These are phyloP conservation scores for Xylaria sp. DNA, from an alignment of 2,329 filamentous ascomycete species.

Conservation along the genomic window DNA sequence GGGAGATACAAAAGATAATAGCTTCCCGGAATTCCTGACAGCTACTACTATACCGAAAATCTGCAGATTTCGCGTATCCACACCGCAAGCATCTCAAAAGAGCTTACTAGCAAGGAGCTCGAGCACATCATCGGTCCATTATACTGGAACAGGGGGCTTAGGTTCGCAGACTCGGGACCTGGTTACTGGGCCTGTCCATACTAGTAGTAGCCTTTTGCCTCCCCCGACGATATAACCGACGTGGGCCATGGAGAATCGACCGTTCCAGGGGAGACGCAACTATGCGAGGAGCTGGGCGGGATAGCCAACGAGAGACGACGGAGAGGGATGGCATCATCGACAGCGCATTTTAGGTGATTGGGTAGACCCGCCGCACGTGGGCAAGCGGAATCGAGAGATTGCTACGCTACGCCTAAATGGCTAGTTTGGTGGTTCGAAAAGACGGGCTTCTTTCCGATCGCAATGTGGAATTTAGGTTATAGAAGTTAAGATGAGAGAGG, in stretches of 20 bases:
- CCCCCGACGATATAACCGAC: slow-evolving; percentile 5
- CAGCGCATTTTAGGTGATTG: slow-evolving; percentile 42
- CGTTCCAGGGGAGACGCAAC: no score
- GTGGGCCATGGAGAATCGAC: slow-evolving; percentile 17
- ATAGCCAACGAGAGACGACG: slow-evolving; percentile 36
- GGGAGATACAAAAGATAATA: slow-evolving; percentile 3
- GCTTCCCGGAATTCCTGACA: not conserved
- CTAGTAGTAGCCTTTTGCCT: not conserved
- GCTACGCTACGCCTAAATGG: not conserved
- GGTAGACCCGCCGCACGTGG: slow-evolving; percentile 28
- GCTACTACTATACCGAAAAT: slow-evolving; percentile 4
- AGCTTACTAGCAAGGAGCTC: slow-evolving; percentile 2
- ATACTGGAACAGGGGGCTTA: slow-evolving; percentile 1
- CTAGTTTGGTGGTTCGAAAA: not conserved
- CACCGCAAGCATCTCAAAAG: slow-evolving; percentile 1
- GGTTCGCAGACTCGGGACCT: slow-evolving; percentile 17
- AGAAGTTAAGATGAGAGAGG: not conserved
- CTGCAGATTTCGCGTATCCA: slow-evolving; percentile 20
- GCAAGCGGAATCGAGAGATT: not conserved
- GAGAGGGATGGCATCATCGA: slow-evolving; percentile 43
- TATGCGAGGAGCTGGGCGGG: slow-evolving; percentile 1
- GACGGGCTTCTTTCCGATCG: not conserved
- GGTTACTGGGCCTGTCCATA: slow-evolving; percentile 18
- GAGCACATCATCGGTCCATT: slow-evolving; percentile 28
- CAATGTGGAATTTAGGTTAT: not conserved